These are phyloP conservation scores for Leishmania arabica DNA, from an alignment of 208 protist genomes.

Conservation along the genomic window DNA sequence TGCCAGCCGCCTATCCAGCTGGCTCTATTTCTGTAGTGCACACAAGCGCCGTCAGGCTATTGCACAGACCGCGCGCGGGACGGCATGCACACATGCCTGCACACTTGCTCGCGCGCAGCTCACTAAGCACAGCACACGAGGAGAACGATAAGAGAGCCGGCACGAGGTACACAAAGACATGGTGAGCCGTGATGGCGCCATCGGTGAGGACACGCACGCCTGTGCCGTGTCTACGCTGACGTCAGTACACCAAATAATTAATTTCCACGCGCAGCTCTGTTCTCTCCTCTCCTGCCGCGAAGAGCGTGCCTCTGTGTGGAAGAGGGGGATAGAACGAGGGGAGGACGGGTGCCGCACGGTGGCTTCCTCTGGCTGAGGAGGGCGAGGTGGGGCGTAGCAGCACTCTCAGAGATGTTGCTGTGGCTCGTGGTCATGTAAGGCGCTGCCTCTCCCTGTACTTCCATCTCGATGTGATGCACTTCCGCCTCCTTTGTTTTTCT, in stretches of 20 bases:
- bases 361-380: not conserved
- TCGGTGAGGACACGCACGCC: not conserved
- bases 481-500: not conserved
- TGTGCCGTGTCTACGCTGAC: not conserved
- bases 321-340: no score
- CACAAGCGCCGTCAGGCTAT: not conserved
- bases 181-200: not conserved
- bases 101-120: not conserved
- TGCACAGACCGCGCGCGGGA: not conserved
- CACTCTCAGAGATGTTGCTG: not conserved
- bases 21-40: not conserved
- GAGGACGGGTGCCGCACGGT: not conserved
- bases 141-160: not conserved
- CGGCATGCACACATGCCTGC: not conserved
- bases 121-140: not conserved
- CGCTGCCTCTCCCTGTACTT: not conserved
- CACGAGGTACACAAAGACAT: not conserved
- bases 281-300: not conserved
- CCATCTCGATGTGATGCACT: not conserved
- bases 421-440: not conserved
- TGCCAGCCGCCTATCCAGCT: not conserved
- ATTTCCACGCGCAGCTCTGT: not conserved
- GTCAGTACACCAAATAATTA: not conserved
- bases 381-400: not conserved
- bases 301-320: not conserved